A percentile compares a stretch with the other conserved stretches of the same genome.
These are phyloP conservation scores for Phyllosticta ampelicida DNA, from an alignment of 2,329 filamentous ascomycete species.

Conservation along the genomic window DNA sequence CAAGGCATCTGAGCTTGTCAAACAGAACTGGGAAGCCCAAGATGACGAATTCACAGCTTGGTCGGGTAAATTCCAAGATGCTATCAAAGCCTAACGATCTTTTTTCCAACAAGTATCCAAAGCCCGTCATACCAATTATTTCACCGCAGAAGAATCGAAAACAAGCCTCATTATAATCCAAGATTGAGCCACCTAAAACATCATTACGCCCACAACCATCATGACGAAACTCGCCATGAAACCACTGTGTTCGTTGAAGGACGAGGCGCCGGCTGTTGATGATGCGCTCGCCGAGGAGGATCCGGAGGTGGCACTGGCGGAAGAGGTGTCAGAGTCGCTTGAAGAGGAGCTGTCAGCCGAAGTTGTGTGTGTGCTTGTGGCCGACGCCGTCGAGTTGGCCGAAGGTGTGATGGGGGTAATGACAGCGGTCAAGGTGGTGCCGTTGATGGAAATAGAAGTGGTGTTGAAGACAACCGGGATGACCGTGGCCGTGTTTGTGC, in stretches of 20 bases:
- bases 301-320: not conserved
- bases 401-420: not conserved
- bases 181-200: not conserved
- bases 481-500: not conserved
- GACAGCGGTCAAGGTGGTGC: not conserved
- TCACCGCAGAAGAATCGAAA: not conserved
- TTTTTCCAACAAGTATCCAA: not conserved
- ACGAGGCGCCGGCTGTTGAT: not conserved
- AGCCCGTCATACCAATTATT: not conserved
- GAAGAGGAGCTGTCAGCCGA: not conserved
- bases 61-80: conserved; percentile 44
- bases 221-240: not conserved
- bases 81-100: conserved; percentile 5
- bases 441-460: not conserved
- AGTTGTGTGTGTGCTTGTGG: not conserved
- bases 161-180: not conserved
- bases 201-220: not conserved
- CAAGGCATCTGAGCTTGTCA: conserved; percentile 44
- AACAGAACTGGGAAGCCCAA: conserved; percentile 50
- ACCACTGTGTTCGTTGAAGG: not conserved
- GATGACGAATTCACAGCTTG: conserved; percentile 71
- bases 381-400: not conserved
- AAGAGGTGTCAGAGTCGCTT: not conserved
- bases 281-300: not conserved
- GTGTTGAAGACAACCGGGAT: conserved; percentile 1